phyloP scores from a whole-genome alignment of 495 filamentous ascomycete genomes.

The Talaromyces liani region DNA sequence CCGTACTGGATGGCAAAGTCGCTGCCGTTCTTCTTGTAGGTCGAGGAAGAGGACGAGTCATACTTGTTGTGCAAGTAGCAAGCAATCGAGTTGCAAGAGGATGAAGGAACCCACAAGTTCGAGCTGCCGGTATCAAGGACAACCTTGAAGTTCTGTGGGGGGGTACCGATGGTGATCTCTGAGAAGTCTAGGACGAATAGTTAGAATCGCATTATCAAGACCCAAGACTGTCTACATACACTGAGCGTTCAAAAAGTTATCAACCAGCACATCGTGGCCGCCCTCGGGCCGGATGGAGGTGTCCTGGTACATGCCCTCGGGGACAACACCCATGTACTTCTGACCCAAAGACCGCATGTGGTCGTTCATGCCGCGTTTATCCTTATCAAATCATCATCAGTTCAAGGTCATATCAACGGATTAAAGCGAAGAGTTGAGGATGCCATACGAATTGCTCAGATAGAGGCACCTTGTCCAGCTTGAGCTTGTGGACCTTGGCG shows the following conservation, averaged over 20 bases:
- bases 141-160: slow-evolving; percentile 94
- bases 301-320: slow-evolving; percentile 69
- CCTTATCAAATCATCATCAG: slow-evolving; percentile 35
- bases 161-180: slow-evolving; percentile 85
- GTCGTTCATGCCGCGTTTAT: slow-evolving; percentile 66
- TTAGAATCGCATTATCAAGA: slow-evolving; percentile 5
- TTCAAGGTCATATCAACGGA: background rate
- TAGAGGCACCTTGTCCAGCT: slow-evolving; percentile 92
- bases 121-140: slow-evolving; percentile 98
- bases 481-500: slow-evolving; percentile 85
- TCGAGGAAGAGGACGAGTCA: slow-evolving; percentile 80
- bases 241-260: slow-evolving; percentile 98
- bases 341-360: slow-evolving; percentile 73
- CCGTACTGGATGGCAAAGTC: slow-evolving; percentile 93
- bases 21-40: slow-evolving; percentile 90
- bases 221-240: slow-evolving; percentile 51
- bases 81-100: slow-evolving; percentile 87
- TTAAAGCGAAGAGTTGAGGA: slow-evolving; percentile 3
- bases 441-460: slow-evolving; percentile 80
- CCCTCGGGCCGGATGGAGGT: slow-evolving; percentile 56
- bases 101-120: slow-evolving; percentile 96
- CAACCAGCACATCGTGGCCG: slow-evolving; percentile 79
- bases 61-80: slow-evolving; percentile 98
- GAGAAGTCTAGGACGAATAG: slow-evolving; percentile 72
- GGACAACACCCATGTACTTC: slow-evolving; percentile 83